A percentile compares a stretch with the other conserved stretches of the same genome.
Conservation (phyloP, 129 eudicot species). For the Centella asiatica region DNA sequence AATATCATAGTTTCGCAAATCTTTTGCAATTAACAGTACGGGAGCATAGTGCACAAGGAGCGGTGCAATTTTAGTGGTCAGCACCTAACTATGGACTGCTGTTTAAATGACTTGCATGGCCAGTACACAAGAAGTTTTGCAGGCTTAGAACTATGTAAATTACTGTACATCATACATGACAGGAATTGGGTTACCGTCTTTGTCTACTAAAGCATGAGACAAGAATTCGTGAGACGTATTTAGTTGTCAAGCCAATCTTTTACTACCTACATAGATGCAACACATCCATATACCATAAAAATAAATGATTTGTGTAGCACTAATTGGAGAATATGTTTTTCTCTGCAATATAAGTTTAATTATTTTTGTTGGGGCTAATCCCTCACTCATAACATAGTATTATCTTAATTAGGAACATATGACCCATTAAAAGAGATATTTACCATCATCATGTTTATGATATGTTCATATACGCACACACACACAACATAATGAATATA, state of each 20-base stretch:
- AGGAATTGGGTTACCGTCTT: background rate
- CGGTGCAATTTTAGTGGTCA: background rate
- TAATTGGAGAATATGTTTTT: background rate
- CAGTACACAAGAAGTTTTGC: background rate
- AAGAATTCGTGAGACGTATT: too few species aligned
- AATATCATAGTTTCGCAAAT: background rate
- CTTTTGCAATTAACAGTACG: background rate
- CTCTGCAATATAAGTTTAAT: background rate
- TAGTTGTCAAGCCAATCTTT: too few species aligned
- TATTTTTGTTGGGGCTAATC: background rate
- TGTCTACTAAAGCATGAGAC: background rate
- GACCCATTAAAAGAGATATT: background rate
- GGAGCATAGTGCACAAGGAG: background rate
- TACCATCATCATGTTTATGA: background rate
- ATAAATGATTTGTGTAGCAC: background rate
- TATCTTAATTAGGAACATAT: background rate
- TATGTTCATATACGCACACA: too few species aligned
- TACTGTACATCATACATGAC: background rate
- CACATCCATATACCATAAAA: too few species aligned
- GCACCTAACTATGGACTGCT: too few species aligned
- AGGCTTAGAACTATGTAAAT: background rate
- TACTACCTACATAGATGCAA: too few species aligned
- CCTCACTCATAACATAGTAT: background rate
- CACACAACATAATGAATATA: background rate
- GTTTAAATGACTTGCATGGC: background rate